Evolutionary conservation across 2,329 filamentous ascomycete genomes (phyloP).

Genomic region (Hypoxylon sp.): DNA sequence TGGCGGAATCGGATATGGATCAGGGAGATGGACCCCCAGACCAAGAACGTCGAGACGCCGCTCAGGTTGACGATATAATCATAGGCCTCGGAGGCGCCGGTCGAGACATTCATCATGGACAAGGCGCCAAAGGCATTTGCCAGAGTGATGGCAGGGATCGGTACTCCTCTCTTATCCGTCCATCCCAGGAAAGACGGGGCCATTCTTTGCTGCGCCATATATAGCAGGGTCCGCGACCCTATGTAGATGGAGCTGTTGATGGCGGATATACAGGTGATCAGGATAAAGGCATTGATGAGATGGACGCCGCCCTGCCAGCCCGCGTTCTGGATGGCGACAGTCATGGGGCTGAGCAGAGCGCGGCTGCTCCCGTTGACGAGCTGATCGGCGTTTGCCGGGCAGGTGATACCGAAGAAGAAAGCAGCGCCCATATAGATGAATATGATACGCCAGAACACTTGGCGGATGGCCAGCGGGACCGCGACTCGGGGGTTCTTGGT

Average conservation of each 20-base stretch:
- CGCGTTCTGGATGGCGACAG: conserved; percentile 75
- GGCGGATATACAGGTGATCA: conserved; percentile 75
- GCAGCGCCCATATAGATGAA: conserved; percentile 74
- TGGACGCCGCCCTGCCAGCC: conserved; percentile 77
- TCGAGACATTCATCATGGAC: conserved; percentile 78
- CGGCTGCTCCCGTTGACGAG: conserved; percentile 68
- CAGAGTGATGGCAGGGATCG: conserved; percentile 68
- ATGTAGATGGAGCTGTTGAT: conserved; percentile 82
- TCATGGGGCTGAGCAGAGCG: conserved; percentile 76
- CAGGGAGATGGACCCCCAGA: conserved; percentile 75
- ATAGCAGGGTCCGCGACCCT: conserved; percentile 75
- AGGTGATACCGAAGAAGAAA: conserved; percentile 78
- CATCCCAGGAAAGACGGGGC: conserved; percentile 74
- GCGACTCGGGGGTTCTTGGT: conserved; percentile 65
- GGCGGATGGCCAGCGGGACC: conserved; percentile 65
- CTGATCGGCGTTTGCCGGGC: conserved; percentile 70
- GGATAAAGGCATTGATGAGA: conserved; percentile 79
- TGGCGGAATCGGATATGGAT: conserved; percentile 76
- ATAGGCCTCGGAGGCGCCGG: conserved; percentile 71
- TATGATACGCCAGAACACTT: conserved; percentile 68
- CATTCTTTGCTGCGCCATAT: conserved; percentile 77
- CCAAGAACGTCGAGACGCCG: conserved; percentile 74
- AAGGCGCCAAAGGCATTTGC: conserved; percentile 75
- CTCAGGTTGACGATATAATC: conserved; percentile 74
- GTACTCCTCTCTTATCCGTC: conserved; percentile 69